Percentiles rank a stretch among this genome's conserved stretches.
These are phyloP conservation scores for Ambispora gerdemannii DNA, from an alignment of 192 early-diverging fungal species.

Conservation along the genomic window DNA sequence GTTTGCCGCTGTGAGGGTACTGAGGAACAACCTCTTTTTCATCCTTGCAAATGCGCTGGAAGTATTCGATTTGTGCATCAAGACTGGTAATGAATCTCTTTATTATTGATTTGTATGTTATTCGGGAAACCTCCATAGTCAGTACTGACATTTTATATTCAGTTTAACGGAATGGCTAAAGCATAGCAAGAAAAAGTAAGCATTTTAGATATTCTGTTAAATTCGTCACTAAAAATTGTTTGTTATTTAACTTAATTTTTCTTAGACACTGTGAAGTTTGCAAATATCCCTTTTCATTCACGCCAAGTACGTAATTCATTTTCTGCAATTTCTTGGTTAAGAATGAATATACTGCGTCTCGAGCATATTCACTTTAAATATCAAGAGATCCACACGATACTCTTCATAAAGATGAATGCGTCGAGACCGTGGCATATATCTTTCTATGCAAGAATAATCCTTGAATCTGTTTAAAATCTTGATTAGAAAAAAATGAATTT, in stretches of 20 bases:
- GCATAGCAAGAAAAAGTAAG: conserved; percentile 73
- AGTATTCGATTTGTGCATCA: conserved; percentile 96
- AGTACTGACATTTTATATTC: neutral
- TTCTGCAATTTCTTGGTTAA: neutral
- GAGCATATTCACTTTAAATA: no score
- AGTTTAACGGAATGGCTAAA: conserved; percentile 81
- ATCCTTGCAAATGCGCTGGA: conserved; percentile 95
- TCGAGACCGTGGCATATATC: no score
- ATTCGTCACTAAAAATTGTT: neutral
- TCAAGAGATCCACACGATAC: no score
- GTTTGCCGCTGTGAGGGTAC: conserved; percentile 78
- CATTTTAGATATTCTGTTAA: neutral
- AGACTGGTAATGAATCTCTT: conserved; percentile 58
- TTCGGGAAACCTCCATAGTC: no score
- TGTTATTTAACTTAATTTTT: conserved; percentile 16
- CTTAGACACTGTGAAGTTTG: conserved; percentile 85
- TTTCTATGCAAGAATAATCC: no score
- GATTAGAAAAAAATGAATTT: neutral
- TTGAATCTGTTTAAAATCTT: no score
- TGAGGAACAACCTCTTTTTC: conserved; percentile 78
- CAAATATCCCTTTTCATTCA: conserved; percentile 79
- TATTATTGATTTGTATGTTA: neutral
- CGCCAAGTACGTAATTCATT: conserved; percentile 59
- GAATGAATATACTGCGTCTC: no score
- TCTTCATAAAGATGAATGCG: no score